Percentiles rank a stretch among this genome's conserved stretches.
phyloP scores from a whole-genome alignment of 2,329 filamentous ascomycete species.

The Penicillium sp. region DNA sequence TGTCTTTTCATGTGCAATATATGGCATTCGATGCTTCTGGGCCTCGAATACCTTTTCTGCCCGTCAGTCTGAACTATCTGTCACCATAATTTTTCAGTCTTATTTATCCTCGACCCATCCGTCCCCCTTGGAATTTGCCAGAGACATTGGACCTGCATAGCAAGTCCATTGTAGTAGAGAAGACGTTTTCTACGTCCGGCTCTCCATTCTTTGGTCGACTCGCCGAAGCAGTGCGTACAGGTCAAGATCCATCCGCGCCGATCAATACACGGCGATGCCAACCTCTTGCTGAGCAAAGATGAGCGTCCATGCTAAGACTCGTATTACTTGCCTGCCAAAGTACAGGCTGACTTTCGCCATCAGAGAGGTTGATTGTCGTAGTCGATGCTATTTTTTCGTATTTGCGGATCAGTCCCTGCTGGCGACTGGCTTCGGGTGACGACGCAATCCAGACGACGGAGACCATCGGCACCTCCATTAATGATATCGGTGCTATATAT shows the following conservation, averaged over 20 bases:
- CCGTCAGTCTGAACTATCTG: constrained; percentile 3
- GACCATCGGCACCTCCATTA: constrained; percentile 62
- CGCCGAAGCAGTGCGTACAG: no score
- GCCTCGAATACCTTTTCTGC: not conserved
- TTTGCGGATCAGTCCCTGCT: not conserved
- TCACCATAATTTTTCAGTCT: not conserved
- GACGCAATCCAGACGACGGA: constrained; percentile 64
- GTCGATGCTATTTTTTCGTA: not conserved
- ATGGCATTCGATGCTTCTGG: not conserved
- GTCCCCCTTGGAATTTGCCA: constrained; percentile 11
- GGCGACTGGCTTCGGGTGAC: constrained; percentile 42
- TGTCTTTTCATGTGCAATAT: not conserved
- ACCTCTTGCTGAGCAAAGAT: not conserved
- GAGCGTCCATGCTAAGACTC: not conserved
- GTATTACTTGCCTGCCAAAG: not conserved
- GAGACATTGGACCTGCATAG: not conserved
- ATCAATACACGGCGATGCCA: not conserved
- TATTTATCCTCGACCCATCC: not conserved
- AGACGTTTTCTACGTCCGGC: not conserved
- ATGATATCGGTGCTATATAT: constrained; percentile 48
- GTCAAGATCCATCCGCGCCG: not conserved
- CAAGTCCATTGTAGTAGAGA: not conserved
- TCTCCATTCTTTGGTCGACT: no score
- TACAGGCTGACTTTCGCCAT: not conserved
- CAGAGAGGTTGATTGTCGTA: not conserved